These are phyloP conservation scores for Acanthamoeba castellanii DNA, from an alignment of 208 protist genomes.

Conservation along the genomic window DNA sequence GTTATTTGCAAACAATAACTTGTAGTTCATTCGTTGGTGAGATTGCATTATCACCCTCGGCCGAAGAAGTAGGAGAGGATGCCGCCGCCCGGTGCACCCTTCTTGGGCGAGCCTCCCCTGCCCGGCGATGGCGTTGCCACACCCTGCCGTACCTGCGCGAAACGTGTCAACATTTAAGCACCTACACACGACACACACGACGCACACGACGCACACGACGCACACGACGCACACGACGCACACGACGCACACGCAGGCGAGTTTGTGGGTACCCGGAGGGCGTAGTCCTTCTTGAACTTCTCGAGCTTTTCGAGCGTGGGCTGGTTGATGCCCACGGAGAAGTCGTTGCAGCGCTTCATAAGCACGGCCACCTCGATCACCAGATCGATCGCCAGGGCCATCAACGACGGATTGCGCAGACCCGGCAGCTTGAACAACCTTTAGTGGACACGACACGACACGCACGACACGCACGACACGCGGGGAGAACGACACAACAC, in stretches of 20 bases:
- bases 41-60: not conserved
- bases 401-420: conserved; percentile 53
- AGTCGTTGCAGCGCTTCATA: conserved; percentile 63
- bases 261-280: not conserved
- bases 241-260: not conserved
- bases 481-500: not conserved
- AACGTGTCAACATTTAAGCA: too few species aligned
- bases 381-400: not conserved
- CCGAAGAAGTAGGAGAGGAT: conserved; percentile 38
- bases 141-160: not conserved
- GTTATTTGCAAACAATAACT: too few species aligned
- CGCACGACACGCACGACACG: not conserved
- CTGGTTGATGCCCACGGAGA: conserved; percentile 44
- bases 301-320: conserved; percentile 52
- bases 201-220: not conserved
- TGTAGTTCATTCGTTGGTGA: too few species aligned
- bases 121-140: not conserved
- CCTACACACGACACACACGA: not conserved
- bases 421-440: conserved; percentile 38
- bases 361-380: conserved; percentile 47
- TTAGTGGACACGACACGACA: not conserved
- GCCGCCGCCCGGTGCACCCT: not conserved
- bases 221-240: too few species aligned
- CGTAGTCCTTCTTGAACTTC: conserved; percentile 41
- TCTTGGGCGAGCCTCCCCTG: conserved; percentile 22